Base-by-base conservation (phyloP, 768 basidiomycete genomes). In the Lyophyllum decastes region DNA sequence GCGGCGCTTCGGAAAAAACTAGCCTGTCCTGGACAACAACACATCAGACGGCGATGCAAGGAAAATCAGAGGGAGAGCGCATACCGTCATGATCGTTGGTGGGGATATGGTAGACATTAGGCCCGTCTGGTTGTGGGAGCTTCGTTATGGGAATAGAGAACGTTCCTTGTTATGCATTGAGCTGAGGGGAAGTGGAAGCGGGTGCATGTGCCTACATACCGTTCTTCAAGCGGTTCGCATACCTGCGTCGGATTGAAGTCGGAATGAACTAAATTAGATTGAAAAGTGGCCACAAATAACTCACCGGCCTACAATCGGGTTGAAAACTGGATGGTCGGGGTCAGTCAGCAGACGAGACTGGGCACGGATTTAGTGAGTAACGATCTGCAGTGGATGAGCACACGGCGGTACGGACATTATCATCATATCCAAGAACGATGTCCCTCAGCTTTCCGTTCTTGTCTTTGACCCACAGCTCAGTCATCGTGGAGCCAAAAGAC, bases 341-440 rank as follows among this genome's bases (percentile, higher is more conserved):
- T 83, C 81, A 3, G 73, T 78, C 30, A 76, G 63, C 34, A 82
- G 66, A 12, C 64, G 62, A 7, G 74, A 70, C 79, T 82, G 35
- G 22, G 30, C 24, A 34, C 26, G 6, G 17, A 25, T 10, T 26
- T 5, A 10, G 4, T 44, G 5, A 49, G 24, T 24, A 30, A 22
- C 17, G n/a, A 2, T 6, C 16, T 12, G 27, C n/a, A n/a, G n/a
- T n/a, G 6, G 14, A 27, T 41, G 19, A 27, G 17, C 41, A n/a
- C 53, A 53, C 9, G 52, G 35, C 35, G 4, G 30, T 10, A 30
- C 72, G 55, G 49, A 80, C 80, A 54, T 79, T 80, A 61, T 85
- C 78, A 60, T 85, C 83, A 60, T 83, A 86, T 1, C 84, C 84
- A 1, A 85, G 71, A n/a, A 85, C 71, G 10, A 87, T 76, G 65